A percentile compares a stretch with the other conserved stretches of the same genome.
Evolutionary conservation across 1,284 basidiomycete species (phyloP).

Genomic region (Salmacisia buchloeana): DNA sequence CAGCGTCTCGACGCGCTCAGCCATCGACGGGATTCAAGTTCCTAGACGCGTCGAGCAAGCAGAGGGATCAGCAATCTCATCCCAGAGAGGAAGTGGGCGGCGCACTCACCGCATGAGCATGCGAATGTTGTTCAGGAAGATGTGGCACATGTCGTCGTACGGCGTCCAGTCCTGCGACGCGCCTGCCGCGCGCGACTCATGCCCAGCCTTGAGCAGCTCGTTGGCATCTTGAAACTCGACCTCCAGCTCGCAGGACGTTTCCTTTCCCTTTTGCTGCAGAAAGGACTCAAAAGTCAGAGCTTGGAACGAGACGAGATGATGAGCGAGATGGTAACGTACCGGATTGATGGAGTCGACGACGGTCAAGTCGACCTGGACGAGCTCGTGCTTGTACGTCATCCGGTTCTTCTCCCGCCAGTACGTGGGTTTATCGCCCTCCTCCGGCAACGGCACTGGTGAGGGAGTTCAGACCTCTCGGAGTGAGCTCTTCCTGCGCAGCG

Average conservation of each 20-base stretch:
- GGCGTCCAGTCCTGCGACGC: constrained; percentile 36
- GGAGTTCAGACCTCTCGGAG: not conserved
- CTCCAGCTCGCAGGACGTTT: constrained; percentile 57
- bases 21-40: no score
- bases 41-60: no score
- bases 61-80: no score
- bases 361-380: constrained; percentile 86
- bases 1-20: no score
- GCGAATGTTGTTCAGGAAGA: constrained; percentile 46
- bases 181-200: constrained; percentile 16
- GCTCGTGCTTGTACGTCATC: constrained; percentile 84
- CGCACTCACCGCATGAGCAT: constrained; percentile 37
- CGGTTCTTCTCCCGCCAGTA: constrained; percentile 74
- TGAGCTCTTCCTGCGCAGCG: no score
- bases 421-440: constrained; percentile 27
- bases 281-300: not conserved
- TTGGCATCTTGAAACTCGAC: constrained; percentile 57
- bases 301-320: not conserved
- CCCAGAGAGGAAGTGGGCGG: not conserved
- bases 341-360: constrained; percentile 63
- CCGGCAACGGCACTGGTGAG: not conserved
- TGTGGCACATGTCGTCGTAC: constrained; percentile 40
- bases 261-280: constrained; percentile 22
- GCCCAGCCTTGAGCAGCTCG: constrained; percentile 53
- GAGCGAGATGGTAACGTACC: not conserved